Base-by-base conservation (phyloP, 2,329 filamentous ascomycete genomes). In the Boeremia exigua region DNA sequence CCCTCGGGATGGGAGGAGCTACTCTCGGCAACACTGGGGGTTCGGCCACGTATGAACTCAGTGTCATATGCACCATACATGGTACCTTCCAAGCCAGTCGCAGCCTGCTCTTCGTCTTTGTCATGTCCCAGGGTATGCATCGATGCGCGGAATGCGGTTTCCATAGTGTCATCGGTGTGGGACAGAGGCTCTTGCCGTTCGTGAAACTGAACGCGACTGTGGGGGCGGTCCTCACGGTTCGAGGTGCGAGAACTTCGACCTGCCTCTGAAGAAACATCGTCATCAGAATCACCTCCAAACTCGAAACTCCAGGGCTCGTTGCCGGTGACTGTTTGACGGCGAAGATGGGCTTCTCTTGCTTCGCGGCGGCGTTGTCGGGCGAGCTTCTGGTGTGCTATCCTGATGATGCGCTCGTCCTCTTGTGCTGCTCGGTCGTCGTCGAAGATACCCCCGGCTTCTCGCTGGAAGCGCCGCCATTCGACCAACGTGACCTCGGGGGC, bases 231-330 rank as follows among this genome's bases (percentile, higher is more conserved):
- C 17, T 67, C 66, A 28, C 43, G 64, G 15, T 48, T 55, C 2
- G 69, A 73, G 32, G 69, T 50, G 29, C 63, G 63, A 54, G 68
- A 70, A 54, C 62, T 63, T 17, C 64, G 65, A 11, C 65, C 66
- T 15, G 62, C 61, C 29, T 71, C 69, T 0, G 65, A 71, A 23
- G 73, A 72, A 34, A 86, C 82, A 48, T 83, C 81, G 48, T 82
- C 81, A 47, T 82, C 81, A 10, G 81, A 82, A 53, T 86, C 84
- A 10, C 80, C 86, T 42, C 89, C 91, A 70, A 92, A 86, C 69
- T 97, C 91, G 57, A 93, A 82, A 77, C 92, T 96, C 92, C 92
- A 97, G 39, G 85, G 86, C 42, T 89, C 86, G 28, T 86, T 82
- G 1, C 83, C 82, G 1, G 64, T 61, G 23, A 56, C 59, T 58